Evolutionary conservation across 257 asterid species (phyloP).

Genomic region (Nicotiana undulata): DNA sequence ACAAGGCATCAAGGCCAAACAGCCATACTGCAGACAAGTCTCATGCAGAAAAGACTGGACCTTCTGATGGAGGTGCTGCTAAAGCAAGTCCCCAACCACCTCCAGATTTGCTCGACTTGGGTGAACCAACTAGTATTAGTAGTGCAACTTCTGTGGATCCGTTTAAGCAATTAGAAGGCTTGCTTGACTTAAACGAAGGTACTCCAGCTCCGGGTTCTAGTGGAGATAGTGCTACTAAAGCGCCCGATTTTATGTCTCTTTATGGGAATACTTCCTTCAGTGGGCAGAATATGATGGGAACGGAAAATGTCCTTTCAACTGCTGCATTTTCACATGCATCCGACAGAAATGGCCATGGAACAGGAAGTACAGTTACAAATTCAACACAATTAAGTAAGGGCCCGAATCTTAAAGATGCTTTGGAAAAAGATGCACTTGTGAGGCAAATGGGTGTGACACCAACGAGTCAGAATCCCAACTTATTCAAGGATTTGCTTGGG

Average conservation of each 20-base stretch:
- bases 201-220: conserved; percentile 27
- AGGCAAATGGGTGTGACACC: conserved; percentile 94
- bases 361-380: conserved; percentile 16
- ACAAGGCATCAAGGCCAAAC: conserved; percentile 36
- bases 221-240: conserved; percentile 28
- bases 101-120: conserved; percentile 81
- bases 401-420: conserved; percentile 58
- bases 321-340: conserved; percentile 18
- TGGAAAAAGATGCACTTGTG: conserved; percentile 84
- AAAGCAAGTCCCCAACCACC: conserved; percentile 59
- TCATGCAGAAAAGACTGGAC: conserved; percentile 26
- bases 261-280: conserved; percentile 48
- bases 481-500: conserved; percentile 80
- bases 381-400: conserved; percentile 48
- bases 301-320: conserved; percentile 17
- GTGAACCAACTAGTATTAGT: conserved; percentile 48
- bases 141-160: conserved; percentile 56
- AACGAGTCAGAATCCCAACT: conserved; percentile 77
- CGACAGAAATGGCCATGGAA: conserved; percentile 40
- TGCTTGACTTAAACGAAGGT: conserved; percentile 53
- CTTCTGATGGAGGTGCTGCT: conserved; percentile 29
- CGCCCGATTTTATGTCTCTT: conserved; percentile 54
- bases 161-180: conserved; percentile 83
- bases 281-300: conserved; percentile 24
- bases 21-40: conserved; percentile 41